phyloP scores from a whole-genome alignment of 169 alveolate species.

The Plasmodium blacklocki region DNA sequence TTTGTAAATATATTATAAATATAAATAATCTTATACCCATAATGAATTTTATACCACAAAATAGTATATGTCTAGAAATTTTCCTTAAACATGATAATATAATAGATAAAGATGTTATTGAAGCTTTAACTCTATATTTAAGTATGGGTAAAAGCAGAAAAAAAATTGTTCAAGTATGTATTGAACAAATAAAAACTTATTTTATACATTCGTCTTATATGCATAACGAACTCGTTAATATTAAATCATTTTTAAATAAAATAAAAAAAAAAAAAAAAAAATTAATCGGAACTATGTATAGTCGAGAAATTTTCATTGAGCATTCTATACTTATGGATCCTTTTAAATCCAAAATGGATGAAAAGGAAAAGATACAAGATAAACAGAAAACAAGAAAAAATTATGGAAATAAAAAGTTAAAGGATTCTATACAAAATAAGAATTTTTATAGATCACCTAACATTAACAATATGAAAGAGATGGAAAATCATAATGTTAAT shows the following conservation, averaged over 20 bases:
- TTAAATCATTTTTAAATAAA: slow-evolving; percentile 36
- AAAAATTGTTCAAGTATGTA: slow-evolving; percentile 32
- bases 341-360: slow-evolving; percentile 20
- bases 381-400: not conserved
- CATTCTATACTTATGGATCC: slow-evolving; percentile 55
- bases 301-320: slow-evolving; percentile 64
- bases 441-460: not conserved
- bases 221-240: slow-evolving; percentile 36
- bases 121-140: slow-evolving; percentile 33
- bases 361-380: slow-evolving; percentile 8
- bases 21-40: slow-evolving; percentile 57
- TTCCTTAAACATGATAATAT: slow-evolving; percentile 63
- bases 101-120: slow-evolving; percentile 59
- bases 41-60: slow-evolving; percentile 50
- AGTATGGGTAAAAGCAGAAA: slow-evolving; percentile 24
- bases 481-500: not conserved
- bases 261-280: slow-evolving; percentile 14
- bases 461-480: not conserved
- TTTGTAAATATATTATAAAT: slow-evolving; percentile 54
- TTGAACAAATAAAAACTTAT: slow-evolving; percentile 24
- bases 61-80: slow-evolving; percentile 47
- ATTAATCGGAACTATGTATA: not conserved
- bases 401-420: not conserved
- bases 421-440: not conserved
- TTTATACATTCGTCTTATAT: slow-evolving; percentile 28